These are phyloP conservation scores for Penicillium desertorum DNA, from an alignment of 495 filamentous ascomycete species.

Conservation along the genomic window DNA sequence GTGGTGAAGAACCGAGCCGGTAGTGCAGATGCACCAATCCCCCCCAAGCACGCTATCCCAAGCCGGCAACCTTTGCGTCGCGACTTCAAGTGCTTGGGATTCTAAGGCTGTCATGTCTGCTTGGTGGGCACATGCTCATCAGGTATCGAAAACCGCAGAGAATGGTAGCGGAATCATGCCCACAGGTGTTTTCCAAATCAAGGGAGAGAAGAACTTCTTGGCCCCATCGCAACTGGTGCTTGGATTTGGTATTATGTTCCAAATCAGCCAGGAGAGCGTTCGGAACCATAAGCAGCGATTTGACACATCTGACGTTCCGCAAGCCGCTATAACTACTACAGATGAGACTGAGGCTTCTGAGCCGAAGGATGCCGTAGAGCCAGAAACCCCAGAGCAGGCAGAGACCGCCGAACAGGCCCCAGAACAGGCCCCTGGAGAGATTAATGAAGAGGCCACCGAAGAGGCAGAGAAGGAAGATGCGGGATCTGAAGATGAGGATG, in stretches of 20 bases:
- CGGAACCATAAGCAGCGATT: conserved; percentile 71
- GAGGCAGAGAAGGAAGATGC: conserved; percentile 21
- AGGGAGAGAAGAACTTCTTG: conserved; percentile 84
- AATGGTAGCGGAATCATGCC: conserved; percentile 73
- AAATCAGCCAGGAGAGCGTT: conserved; percentile 85
- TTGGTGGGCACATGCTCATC: conserved; percentile 87
- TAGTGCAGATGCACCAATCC: conserved; percentile 77
- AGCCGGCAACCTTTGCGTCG: conserved; percentile 79
- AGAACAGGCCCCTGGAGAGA: neutral
- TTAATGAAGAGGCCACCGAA: neutral
- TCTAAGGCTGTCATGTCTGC: conserved; percentile 92
- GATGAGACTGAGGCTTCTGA: conserved; percentile 10
- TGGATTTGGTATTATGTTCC: conserved; percentile 84
- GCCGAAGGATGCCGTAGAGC: neutral
- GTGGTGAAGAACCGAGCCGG: conserved; percentile 81
- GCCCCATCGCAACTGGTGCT: conserved; percentile 85
- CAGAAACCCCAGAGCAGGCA: neutral
- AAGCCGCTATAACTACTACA: conserved; percentile 7
- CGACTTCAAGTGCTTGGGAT: conserved; percentile 88
- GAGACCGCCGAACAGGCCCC: neutral
- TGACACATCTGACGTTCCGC: conserved; percentile 39
- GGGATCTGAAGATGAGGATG: conserved; percentile 31
- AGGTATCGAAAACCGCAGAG: conserved; percentile 78
- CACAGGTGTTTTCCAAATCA: conserved; percentile 72
- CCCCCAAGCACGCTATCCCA: conserved; percentile 90